Evolutionary conservation across 495 filamentous ascomycete genomes (phyloP).

Genomic region (Lindgomyces ingoldianus): DNA sequence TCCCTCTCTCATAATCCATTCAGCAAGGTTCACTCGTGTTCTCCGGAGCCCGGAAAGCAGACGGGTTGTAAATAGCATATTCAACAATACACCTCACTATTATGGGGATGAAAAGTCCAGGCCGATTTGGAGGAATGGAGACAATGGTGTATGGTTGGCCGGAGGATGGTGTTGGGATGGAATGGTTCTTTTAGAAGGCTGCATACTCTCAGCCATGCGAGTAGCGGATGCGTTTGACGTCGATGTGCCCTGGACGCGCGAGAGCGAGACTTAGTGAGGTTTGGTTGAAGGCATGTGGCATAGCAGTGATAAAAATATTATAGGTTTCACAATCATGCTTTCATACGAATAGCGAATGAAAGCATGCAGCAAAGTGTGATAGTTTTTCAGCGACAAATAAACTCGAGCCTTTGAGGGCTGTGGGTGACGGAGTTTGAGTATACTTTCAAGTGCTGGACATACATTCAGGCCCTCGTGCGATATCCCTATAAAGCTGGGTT

Average conservation of each 20-base stretch:
- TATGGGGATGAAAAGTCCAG: conserved; percentile 9
- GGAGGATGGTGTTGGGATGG: conserved; percentile 68
- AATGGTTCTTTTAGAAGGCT: conserved; percentile 63
- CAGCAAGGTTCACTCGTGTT: conserved; percentile 45
- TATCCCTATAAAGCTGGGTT: no score
- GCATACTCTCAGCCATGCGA: conserved; percentile 55
- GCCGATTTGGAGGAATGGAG: conserved; percentile 52
- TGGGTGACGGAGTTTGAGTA: no score
- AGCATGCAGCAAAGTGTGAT: no score
- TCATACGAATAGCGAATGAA: no score
- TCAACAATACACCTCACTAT: conserved; percentile 28
- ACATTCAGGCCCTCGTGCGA: no score
- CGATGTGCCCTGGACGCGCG: conserved; percentile 45
- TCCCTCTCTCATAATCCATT: conserved; percentile 27
- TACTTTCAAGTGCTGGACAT: no score
- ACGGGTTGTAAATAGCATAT: conserved; percentile 45
- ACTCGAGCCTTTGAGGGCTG: no score
- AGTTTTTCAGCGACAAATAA: no score
- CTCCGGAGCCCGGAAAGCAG: conserved; percentile 42
- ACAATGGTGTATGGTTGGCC: conserved; percentile 53
- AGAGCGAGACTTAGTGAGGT: no score
- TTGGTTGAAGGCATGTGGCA: no score
- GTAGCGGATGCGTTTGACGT: conserved; percentile 55
- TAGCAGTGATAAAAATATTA: no score
- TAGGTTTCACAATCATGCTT: no score